Evolutionary conservation across 1,139 yeast genomes (phyloP).

Genomic region (Protomyces gravidus): DNA sequence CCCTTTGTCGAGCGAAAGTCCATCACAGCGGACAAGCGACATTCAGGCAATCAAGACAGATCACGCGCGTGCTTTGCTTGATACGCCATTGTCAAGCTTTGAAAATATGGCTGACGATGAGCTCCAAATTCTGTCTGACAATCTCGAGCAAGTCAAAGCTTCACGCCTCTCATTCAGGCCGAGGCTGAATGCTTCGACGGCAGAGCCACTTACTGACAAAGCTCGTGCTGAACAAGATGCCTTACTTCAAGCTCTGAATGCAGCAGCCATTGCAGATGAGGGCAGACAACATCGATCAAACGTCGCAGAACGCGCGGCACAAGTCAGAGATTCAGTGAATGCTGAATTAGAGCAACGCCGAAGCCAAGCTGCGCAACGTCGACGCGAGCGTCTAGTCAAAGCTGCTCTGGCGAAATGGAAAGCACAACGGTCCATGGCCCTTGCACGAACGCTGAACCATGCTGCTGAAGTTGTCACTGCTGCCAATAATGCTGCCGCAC

Average conservation of each 20-base stretch:
- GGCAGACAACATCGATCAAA: not conserved
- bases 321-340: not conserved
- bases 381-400: not conserved
- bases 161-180: slow-evolving; percentile 24
- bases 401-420: not conserved
- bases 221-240: not conserved
- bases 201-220: not conserved
- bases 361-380: not conserved
- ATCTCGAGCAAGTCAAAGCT: slow-evolving; percentile 33
- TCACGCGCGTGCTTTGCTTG: slow-evolving; percentile 31
- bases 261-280: not conserved
- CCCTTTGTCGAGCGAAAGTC: slow-evolving; percentile 5
- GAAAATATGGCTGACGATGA: slow-evolving; percentile 34
- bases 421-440: slow-evolving; percentile 14
- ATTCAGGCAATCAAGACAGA: slow-evolving; percentile 35
- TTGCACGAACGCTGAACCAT: slow-evolving; percentile 5
- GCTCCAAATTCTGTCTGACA: slow-evolving; percentile 34
- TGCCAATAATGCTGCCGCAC: not conserved
- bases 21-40: slow-evolving; percentile 27
- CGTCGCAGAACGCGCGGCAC: not conserved
- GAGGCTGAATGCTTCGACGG: slow-evolving; percentile 2
- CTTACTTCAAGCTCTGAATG: slow-evolving; percentile 1
- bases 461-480: not conserved
- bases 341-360: not conserved
- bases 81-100: slow-evolving; percentile 30